Percentiles rank a stretch among this genome's conserved stretches.
These are phyloP conservation scores for Daedalea quercina DNA, from an alignment of 768 basidiomycete genomes.

Conservation along the genomic window DNA sequence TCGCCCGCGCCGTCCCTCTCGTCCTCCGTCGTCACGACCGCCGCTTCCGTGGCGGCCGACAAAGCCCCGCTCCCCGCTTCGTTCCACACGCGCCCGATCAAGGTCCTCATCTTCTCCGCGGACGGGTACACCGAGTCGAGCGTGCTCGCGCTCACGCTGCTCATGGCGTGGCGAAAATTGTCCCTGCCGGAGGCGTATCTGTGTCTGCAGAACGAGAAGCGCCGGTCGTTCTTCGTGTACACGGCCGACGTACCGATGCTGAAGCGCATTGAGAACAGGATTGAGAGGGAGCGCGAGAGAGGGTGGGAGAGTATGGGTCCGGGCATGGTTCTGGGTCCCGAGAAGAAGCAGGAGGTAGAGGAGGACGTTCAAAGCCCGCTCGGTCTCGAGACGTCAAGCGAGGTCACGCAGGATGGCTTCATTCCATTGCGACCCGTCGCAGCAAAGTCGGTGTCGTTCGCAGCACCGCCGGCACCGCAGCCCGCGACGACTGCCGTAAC, in stretches of 20 bases:
- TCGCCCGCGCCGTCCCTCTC: slow-evolving; percentile 16
- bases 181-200: slow-evolving; percentile 87
- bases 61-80: slow-evolving; percentile 1
- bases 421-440: background rate
- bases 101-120: slow-evolving; percentile 73
- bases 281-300: slow-evolving; percentile 25
- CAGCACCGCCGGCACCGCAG: slow-evolving; percentile 2
- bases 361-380: background rate
- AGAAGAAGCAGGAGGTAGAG: background rate
- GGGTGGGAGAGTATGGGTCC: background rate
- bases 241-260: slow-evolving; percentile 70
- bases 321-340: background rate
- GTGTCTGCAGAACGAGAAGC: slow-evolving; percentile 76
- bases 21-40: slow-evolving; percentile 16
- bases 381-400: background rate
- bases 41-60: slow-evolving; percentile 1
- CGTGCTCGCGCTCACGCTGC: slow-evolving; percentile 75
- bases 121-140: slow-evolving; percentile 94
- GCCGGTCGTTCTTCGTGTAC: slow-evolving; percentile 90
- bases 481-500: slow-evolving; percentile 1
- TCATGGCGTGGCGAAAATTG: slow-evolving; percentile 71
- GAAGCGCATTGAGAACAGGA: slow-evolving; percentile 55
- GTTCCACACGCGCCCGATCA: slow-evolving; percentile 50
- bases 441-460: slow-evolving; percentile 15
- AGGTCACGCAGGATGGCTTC: background rate